Base-by-base conservation (phyloP, 371 early-diverging fungal species). In the Conidiobolus incongruus region DNA sequence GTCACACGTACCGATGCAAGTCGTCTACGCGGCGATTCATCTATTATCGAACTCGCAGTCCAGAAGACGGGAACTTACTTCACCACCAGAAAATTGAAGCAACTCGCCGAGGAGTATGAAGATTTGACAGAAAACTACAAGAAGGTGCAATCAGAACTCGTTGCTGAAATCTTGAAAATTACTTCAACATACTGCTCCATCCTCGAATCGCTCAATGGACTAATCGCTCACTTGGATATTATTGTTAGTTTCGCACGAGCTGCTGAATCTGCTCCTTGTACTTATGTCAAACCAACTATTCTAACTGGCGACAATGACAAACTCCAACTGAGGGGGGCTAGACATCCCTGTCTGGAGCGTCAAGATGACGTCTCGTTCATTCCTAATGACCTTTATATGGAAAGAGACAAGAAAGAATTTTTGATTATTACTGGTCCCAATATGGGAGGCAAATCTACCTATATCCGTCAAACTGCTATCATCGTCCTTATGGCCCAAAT, bases 401-500 rank as follows among this genome's bases (percentile, higher is more conserved):
- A 59, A 11, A 56, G 70, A 51, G 72, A 58, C 47, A 41, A 60
- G 32, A 62, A 66, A 3, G 76, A 77, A 40, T 78, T 83, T 39
- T 61, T 64, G 21, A 80, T 84, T 31, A 75, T 90, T 48, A 86
- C 88, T 0, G 99, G 99, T 0, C 96, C 99, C 10, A 99, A 86
- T 54, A 83, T 83, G 81, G 85, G 87, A 46, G 87, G 87, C 40
- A 99, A 98, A 57, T 89, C 89, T 7, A 99, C 98, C 0, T 77
- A 94, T 46, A 73, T 97, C 48, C 75, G 98, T 28, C 91, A 93
- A 61, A 82, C 75, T 46, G 89, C 82, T n/a, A 75, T 94, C 12
- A 80, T 94, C 54, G 75, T 79, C 7, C 58, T 98, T 38, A 83
- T 98, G 84, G 94, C 97, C 1, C 99, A 98, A 50, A 75, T 88